phyloP scores from a whole-genome alignment of 2,329 filamentous ascomycete species.

The Claviceps digitariae region DNA sequence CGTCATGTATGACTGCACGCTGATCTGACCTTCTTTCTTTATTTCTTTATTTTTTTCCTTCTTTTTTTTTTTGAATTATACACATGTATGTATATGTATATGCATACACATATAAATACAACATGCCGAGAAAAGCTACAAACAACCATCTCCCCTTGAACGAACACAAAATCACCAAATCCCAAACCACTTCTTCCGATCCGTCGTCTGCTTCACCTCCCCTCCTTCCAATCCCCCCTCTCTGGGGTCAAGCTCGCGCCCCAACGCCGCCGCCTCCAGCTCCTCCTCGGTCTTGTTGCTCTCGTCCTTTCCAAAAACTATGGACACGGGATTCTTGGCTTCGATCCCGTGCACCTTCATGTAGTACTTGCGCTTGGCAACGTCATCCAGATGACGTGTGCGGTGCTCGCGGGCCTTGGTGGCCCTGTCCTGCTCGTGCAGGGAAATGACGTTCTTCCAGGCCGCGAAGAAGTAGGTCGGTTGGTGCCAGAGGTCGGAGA shows the following conservation, averaged over 20 bases:
- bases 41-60: neutral
- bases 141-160: neutral
- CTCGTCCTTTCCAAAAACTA: slow-evolving; percentile 26
- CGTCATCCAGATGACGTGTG: slow-evolving; percentile 64
- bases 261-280: slow-evolving; percentile 22
- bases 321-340: slow-evolving; percentile 40
- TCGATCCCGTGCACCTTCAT: slow-evolving; percentile 76
- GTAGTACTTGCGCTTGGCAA: slow-evolving; percentile 74
- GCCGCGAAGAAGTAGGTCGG: slow-evolving; percentile 55
- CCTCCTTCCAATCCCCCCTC: slow-evolving; percentile 11
- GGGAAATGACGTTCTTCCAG: slow-evolving; percentile 57
- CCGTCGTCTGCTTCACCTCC: slow-evolving; percentile 9
- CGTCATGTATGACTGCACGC: neutral
- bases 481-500: slow-evolving; percentile 52
- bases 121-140: neutral
- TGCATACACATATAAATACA: neutral
- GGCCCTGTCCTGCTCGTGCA: slow-evolving; percentile 63
- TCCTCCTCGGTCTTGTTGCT: slow-evolving; percentile 23
- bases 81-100: neutral
- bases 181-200: slow-evolving; percentile 68
- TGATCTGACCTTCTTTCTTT: too few relatives aligned
- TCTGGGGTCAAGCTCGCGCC: slow-evolving; percentile 19
- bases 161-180: slow-evolving; percentile 46
- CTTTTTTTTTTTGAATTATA: neutral
- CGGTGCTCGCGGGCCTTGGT: slow-evolving; percentile 58